Evolutionary conservation across 208 protist genomes (phyloP), one percentile per base, ranked within the genome.

Genomic region (Phytomonas francai): DNA sequence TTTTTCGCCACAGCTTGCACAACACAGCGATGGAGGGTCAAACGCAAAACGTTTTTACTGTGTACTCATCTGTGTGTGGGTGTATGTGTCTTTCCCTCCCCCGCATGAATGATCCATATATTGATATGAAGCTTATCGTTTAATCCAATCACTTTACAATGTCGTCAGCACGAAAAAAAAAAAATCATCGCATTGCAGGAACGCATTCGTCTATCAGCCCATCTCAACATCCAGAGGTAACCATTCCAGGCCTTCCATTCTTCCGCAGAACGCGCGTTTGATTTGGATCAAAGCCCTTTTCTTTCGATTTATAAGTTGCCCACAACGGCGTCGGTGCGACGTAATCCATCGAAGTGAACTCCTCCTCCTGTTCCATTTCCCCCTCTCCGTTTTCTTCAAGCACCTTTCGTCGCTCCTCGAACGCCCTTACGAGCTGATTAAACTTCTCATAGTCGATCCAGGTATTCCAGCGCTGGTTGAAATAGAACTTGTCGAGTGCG

Each of bases 401-500:
- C 8, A 11, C 33, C 3, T 14, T 80, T 63, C 63, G 63, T 63
- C 42, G 78, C 45, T 61, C 84, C 30, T 79, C 74, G 33, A 36
- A 36, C 3, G 33, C 33, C 33, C 8, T 36, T 2, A 85, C 74
- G 16, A 97, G 74, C 36, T 74, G 29, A 49, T 80, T 84, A 66
- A 97, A 97, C 70, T 83, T 85, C 11, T 88, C 81, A 68, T 93
- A 95, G 77, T 97, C 82, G 68, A 97, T 95, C 90, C 92, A 97
- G 22, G 92, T 97, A 76, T 97, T 83, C 89, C 89, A 95, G 30
- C 72, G 74, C 0, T 71, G 65, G 63, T 94, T 66, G 36, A 87
- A 77, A 63, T 80, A 87, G 73, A 97, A 97, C 60, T 91, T 87
- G 56, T 93, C 83, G 0, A 88, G 73, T 0, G 92, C 88, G 72